Conservation (phyloP, 805 yeast genomes). For the Allodekkera sacchari region DNA sequence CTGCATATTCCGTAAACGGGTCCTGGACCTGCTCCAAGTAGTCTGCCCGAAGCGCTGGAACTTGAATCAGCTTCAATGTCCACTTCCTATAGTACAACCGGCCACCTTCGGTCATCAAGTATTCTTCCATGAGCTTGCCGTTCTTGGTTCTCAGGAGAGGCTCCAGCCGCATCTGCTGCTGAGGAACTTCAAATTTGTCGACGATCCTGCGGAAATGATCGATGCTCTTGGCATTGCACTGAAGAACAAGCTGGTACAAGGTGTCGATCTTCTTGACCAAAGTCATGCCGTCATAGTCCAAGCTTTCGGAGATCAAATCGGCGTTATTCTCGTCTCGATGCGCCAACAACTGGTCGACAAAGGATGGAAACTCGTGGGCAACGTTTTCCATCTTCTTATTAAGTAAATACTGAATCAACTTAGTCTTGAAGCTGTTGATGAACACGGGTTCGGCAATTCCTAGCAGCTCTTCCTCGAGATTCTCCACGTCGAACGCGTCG, state of each 20-base stretch:
- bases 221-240: constrained; percentile 33
- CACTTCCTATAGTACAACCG: constrained; percentile 38
- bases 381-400: constrained; percentile 24
- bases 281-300: constrained; percentile 22
- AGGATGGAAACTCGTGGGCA: constrained; percentile 22
- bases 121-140: no score
- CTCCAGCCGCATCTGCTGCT: no score
- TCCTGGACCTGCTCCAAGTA: constrained; percentile 15
- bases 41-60: constrained; percentile 29
- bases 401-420: constrained; percentile 32
- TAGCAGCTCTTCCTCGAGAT: constrained; percentile 54
- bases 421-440: constrained; percentile 35
- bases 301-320: constrained; percentile 5
- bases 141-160: no score
- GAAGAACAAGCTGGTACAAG: constrained; percentile 30
- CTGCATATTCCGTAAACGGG: constrained; percentile 9
- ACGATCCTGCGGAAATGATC: constrained; percentile 44
- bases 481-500: constrained; percentile 50
- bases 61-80: constrained; percentile 23
- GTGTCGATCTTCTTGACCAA: constrained; percentile 43
- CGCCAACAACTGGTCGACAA: constrained; percentile 9
- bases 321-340: constrained; percentile 7
- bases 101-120: constrained; percentile 39
- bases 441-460: constrained; percentile 31
- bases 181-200: constrained; percentile 23